Conservation (phyloP, 805 yeast genomes). For the Metschnikowia baotianmanensis region DNA sequence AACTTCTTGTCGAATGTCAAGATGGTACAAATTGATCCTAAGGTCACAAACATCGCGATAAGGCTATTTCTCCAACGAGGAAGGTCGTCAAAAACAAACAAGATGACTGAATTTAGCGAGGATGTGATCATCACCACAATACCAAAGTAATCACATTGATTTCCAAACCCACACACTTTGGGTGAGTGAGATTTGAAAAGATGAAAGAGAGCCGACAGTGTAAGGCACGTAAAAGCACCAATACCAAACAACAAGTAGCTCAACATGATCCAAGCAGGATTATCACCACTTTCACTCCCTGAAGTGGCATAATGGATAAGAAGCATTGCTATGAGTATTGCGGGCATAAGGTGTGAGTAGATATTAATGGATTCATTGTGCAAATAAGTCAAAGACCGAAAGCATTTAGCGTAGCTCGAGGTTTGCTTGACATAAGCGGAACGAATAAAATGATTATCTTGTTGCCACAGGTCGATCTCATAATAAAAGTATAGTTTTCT, state of each 20-base stretch:
- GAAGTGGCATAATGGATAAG: background rate
- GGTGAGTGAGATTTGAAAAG: constrained; percentile 65
- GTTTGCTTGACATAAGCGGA: constrained; percentile 66
- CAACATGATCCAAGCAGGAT: constrained; percentile 39
- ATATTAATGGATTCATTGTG: constrained; percentile 77
- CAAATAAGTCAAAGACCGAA: constrained; percentile 48
- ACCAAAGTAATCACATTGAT: constrained; percentile 74
- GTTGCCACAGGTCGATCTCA: constrained; percentile 70
- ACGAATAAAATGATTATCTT: constrained; percentile 64
- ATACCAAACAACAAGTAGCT: constrained; percentile 53
- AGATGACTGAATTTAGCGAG: constrained; percentile 27
- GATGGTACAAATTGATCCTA: constrained; percentile 62
- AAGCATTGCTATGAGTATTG: constrained; percentile 22
- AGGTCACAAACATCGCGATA: constrained; percentile 42
- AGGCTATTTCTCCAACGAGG: constrained; percentile 37
- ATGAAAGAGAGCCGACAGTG: constrained; percentile 66
- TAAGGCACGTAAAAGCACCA: constrained; percentile 59
- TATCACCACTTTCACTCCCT: background rate
- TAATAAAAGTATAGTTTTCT: constrained; percentile 37
- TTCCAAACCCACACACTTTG: constrained; percentile 52
- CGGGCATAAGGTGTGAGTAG: constrained; percentile 60
- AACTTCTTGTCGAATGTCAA: constrained; percentile 67
- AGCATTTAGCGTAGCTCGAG: constrained; percentile 42
- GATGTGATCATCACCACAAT: constrained; percentile 63
- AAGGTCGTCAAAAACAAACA: constrained; percentile 46